Evolutionary conservation across 2,329 filamentous ascomycete genomes (phyloP), one percentile per base, ranked within the genome.

Genomic region (Magnaporthiopsis incrustans): DNA sequence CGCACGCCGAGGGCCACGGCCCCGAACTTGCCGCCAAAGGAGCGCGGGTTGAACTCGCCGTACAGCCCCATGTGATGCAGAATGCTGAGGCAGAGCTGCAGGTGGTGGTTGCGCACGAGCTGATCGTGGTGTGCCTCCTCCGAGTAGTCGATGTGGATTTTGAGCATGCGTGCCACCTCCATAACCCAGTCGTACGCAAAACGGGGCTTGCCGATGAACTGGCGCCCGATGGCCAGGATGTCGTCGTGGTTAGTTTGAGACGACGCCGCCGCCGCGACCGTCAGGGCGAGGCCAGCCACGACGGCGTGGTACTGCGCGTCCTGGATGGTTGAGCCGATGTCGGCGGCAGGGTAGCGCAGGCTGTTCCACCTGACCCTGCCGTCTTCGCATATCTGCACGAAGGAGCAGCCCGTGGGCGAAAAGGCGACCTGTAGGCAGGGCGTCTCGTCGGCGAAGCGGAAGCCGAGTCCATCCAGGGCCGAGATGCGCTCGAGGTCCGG

Each of bases 121-220:
- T 87, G 82, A 72, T 94, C 88, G 69, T 89, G 85, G 59, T 85
- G 83, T 1, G 85, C 79, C 66, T 96, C 91, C 61, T 90, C 84
- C 0, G 91, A 89, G 71, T 93, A 96, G 76, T 98, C 94, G 60
- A 93, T 85, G 61, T 88, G 86, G 35, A 91, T 81, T 67, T 88
- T 89, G 62, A 93, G 78, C 65, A 90, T 85, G 57, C 85, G 82
- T 63, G 91, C 86, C 15, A 92, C 78, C 67, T 90, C 87, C 57
- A 79, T 81, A 63, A 90, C 78, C 79, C 88, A 87, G 65, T 87
- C 81, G 57, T 81, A 79, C 63, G 85, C 78, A 67, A 89, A 86
- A 82, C 77, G 72, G 15, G 74, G 72, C 66, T 75, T 75, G 26
- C 74, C 69, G 6, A 72, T 69, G 67, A 78, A 77, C 38, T 81